Evolutionary conservation across 2,329 filamentous ascomycete genomes (phyloP).

Genomic region (Arachnomyces sp.): DNA sequence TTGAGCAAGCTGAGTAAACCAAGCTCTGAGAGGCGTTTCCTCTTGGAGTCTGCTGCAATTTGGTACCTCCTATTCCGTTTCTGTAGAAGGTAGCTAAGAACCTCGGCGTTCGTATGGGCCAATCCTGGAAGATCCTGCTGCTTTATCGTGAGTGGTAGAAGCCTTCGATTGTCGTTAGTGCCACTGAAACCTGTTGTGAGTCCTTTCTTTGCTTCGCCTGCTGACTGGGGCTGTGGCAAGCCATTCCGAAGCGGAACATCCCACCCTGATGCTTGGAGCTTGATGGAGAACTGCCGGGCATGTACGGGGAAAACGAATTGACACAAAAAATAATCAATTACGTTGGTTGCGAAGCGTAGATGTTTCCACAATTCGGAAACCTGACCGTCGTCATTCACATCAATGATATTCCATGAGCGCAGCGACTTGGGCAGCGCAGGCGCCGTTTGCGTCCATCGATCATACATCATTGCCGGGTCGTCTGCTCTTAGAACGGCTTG

Average conservation of each 20-base stretch:
- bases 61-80: constrained; percentile 38
- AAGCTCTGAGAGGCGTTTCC: constrained; percentile 37
- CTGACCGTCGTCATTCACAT: constrained; percentile 47
- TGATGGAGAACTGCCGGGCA: constrained; percentile 54
- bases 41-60: constrained; percentile 15
- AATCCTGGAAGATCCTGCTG: constrained; percentile 50
- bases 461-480: constrained; percentile 44
- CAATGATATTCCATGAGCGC: constrained; percentile 43
- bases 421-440: constrained; percentile 30
- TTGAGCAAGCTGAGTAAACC: constrained; percentile 41
- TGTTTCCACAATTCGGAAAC: constrained; percentile 43
- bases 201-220: constrained; percentile 31
- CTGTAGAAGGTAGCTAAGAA: constrained; percentile 51
- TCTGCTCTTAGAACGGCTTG: constrained; percentile 43
- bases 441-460: constrained; percentile 23
- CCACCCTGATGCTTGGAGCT: constrained; percentile 60
- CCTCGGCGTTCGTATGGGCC: constrained; percentile 58
- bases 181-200: constrained; percentile 61
- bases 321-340: constrained; percentile 56
- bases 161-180: constrained; percentile 54
- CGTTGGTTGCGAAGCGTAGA: constrained; percentile 44
- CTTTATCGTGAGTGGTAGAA: constrained; percentile 49
- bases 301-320: constrained; percentile 53
- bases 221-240: neutral
- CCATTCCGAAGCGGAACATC: constrained; percentile 42